Percentiles rank a stretch among this genome's conserved stretches.
These are phyloP conservation scores for Cairneyella variabilis DNA, from an alignment of 495 filamentous ascomycete genomes.

Conservation along the genomic window DNA sequence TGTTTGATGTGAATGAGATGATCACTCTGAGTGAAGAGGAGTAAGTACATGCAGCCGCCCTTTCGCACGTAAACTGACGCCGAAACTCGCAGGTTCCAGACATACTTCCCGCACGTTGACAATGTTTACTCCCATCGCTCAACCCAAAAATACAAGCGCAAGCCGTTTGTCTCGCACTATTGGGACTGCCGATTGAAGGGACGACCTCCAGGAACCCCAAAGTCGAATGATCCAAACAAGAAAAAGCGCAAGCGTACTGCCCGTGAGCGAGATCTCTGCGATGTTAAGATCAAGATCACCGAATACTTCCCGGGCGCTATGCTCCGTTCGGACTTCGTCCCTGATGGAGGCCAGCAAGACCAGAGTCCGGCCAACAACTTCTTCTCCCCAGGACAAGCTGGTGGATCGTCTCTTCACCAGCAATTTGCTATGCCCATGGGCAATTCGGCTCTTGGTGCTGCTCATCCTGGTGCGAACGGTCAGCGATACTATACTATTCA, in stretches of 20 bases:
- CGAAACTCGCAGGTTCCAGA: slow-evolving; percentile 60
- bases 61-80: slow-evolving; percentile 15
- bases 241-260: slow-evolving; percentile 83
- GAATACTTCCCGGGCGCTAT: slow-evolving; percentile 67
- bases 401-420: slow-evolving; percentile 18
- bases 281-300: slow-evolving; percentile 91
- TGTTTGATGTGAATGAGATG: slow-evolving; percentile 74
- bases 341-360: slow-evolving; percentile 28
- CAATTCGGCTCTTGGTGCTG: slow-evolving; percentile 19
- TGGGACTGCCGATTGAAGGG: slow-evolving; percentile 91
- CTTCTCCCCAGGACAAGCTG: slow-evolving; percentile 31
- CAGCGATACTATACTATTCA: slow-evolving; percentile 68
- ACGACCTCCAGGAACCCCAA: slow-evolving; percentile 76
- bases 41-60: slow-evolving; percentile 46
- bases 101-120: slow-evolving; percentile 86
- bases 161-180: slow-evolving; percentile 80
- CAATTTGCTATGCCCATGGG: slow-evolving; percentile 42
- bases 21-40: slow-evolving; percentile 76
- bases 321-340: slow-evolving; percentile 25
- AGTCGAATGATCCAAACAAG: slow-evolving; percentile 81
- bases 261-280: slow-evolving; percentile 74
- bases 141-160: slow-evolving; percentile 81
- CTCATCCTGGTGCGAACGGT: slow-evolving; percentile 43
- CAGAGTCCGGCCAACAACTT: slow-evolving; percentile 26
- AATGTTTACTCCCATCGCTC: slow-evolving; percentile 91